Conservation (phyloP, 2,329 filamentous ascomycete species). For the Penicillium concentricum region DNA sequence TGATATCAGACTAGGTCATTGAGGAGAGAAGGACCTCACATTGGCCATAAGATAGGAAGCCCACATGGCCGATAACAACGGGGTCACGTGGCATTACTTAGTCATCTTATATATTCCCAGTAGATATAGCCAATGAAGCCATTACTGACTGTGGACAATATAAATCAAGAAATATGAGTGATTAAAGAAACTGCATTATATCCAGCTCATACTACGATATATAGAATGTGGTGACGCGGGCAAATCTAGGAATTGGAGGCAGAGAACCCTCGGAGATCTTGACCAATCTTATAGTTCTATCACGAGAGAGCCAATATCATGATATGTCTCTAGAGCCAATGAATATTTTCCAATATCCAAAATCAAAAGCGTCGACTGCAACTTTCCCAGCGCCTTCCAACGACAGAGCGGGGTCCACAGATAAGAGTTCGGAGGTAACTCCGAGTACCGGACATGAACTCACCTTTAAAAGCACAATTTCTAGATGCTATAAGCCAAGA, state of each 20-base stretch:
- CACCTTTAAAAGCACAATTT: not conserved
- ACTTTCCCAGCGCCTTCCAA: conserved; percentile 17
- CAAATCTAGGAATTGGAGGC: not conserved
- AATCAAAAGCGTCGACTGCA: not conserved
- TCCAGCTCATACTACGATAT: not conserved
- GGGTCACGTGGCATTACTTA: conserved; percentile 1
- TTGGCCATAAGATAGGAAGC: conserved; percentile 7
- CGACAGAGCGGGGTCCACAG: conserved; percentile 17
- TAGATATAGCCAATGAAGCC: not conserved
- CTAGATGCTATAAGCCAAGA: not conserved
- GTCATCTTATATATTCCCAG: not conserved
- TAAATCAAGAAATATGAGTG: not conserved
- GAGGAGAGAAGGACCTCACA: conserved; percentile 5
- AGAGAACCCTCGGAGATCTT: not conserved
- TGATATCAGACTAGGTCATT: conserved; percentile 1
- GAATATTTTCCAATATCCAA: not conserved
- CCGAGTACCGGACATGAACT: not conserved
- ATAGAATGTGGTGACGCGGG: not conserved
- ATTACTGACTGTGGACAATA: not conserved
- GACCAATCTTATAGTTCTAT: not conserved
- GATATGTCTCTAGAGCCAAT: conserved; percentile 1
- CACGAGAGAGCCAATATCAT: not conserved
- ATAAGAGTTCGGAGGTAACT: conserved; percentile 15
- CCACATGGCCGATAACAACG: conserved; percentile 8
- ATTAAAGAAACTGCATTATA: not conserved